Evolutionary conservation across 768 basidiomycete species (phyloP), one percentile per base, ranked within the genome.

Genomic region (Suillus hirtellus): DNA sequence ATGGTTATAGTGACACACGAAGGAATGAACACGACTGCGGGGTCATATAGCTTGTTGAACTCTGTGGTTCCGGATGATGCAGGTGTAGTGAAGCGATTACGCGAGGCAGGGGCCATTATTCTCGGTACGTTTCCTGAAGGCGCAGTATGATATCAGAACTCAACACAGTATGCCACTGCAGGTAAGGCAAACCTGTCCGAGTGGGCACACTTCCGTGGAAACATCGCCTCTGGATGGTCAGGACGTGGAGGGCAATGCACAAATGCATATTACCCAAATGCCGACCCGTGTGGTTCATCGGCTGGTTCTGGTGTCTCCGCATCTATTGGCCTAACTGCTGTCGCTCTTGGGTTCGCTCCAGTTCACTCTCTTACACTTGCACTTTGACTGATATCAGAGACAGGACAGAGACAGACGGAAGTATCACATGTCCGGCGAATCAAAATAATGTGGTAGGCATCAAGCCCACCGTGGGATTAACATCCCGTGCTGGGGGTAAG

Each of bases 171-270:
- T 31, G 15, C n/a, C 19, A 43, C 19, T 55, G 40, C 67, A 81
- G 84, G 84, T 8, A 87, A 87, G 68, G 80, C 84, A 12, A 85
- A 85, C 64, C 72, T 86, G 17, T 84, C 84, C 0, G 84, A 86
- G 70, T 85, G 77, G 66, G 82, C 85, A 2, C 77, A 82, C 66
- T 83, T 79, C 62, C 72, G 85, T 47, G 84, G 72, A 42, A 71
- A 76, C 35, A 47, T 81, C 21, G 73, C 84, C 1, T 80, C 78
- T 1, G 86, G 85, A 12, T 88, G 84, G 84, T 85, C 84, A n/a
- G 84, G 83, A 17, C 77, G 85, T 9, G 77, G 78, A 27, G 84
- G 85, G 3, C 86, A 86, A 71, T 71, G 74, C 52, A 81, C 77
- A 3, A 81, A 77, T 62, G 80, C 84, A 14, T 86, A 83, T 67